Conservation (phyloP, 371 early-diverging fungal genomes). For the Basidiobolus meristosporus region DNA sequence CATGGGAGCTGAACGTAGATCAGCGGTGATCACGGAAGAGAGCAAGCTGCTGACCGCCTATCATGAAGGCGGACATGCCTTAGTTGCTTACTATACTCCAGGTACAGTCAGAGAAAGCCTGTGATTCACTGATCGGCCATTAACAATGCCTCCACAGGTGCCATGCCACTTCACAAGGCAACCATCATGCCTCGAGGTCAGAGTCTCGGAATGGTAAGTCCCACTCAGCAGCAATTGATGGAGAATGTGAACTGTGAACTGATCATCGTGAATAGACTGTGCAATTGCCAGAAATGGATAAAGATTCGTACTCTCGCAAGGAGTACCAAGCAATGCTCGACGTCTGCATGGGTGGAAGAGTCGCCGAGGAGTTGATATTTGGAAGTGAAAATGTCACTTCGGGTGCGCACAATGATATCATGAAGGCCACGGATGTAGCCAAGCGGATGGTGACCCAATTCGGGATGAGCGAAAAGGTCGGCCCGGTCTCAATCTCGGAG, state of each 20-base stretch:
- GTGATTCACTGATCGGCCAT: too few relatives aligned
- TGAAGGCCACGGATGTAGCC: conserved; percentile 80
- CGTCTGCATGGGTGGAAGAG: conserved; percentile 93
- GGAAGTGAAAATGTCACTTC: conserved; percentile 86
- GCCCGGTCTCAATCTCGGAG: conserved; percentile 19
- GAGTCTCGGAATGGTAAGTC: conserved; percentile 58
- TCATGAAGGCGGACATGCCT: conserved; percentile 95
- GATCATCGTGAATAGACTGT: conserved; percentile 32
- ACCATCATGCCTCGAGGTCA: conserved; percentile 94
- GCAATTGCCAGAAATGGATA: conserved; percentile 89
- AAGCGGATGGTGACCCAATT: conserved; percentile 77
- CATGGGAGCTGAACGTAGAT: conserved; percentile 91
- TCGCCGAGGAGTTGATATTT: conserved; percentile 88
- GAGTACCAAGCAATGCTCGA: conserved; percentile 83
- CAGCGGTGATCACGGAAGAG: conserved; percentile 78
- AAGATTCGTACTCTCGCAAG: conserved; percentile 57
- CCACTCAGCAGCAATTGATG: neutral
- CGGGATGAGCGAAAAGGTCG: conserved; percentile 85
- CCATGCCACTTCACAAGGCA: conserved; percentile 94
- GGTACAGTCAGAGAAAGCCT: too few relatives aligned
- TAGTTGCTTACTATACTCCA: conserved; percentile 86
- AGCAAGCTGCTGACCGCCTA: conserved; percentile 81
- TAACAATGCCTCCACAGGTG: too few relatives aligned
- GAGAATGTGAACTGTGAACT: neutral
- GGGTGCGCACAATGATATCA: conserved; percentile 82